Base-by-base conservation (phyloP, 176 grass and related monocot genomes). In the Eremochloa ophiuroides region DNA sequence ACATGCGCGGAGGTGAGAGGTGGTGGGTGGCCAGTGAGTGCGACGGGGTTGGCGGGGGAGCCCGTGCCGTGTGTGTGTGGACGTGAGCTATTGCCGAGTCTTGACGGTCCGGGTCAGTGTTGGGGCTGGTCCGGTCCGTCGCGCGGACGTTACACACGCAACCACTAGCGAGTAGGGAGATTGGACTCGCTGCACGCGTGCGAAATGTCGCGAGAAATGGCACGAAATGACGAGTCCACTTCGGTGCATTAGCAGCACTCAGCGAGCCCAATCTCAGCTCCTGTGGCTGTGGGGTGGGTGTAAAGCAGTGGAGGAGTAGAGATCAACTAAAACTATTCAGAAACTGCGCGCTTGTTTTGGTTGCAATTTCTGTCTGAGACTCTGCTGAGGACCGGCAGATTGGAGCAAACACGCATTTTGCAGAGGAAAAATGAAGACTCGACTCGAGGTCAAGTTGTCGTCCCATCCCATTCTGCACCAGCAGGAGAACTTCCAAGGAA, bases 31-130 rank as follows among this genome's bases (percentile, higher is more conserved):
- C 62, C 73, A 38, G 20, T 26, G 74, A 18, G 37, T 74, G 77
- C 73, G 80, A 78, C 77, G 62, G 82, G 87, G 81, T 75, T 84
- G 81, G 81, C 80, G 69, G 30, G 33, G 18, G 75, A 50, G 20
- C 20, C 5, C 18, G n/a, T n/a, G n/a, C 8, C 6, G 44, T 47
- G 10, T 26, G 73, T 76, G 74, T 78, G 86, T 79, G 67, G 74
- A 83, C 74, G 67, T 18, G 28, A 34, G 63, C 51, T 10, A 15
- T 29, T 42, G 30, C 75, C 34, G 0, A 69, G 56, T 31, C 10
- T 6, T 7, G n/a, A 8, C 23, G 9, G 78, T 48, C 35, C 61
- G 68, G 60, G 69, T 82, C 74, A 22, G 56, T 59, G 8, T 26
- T n/a, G 40, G 40, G 26, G 53, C 22, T 31, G 41, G 67, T 44